Base-by-base conservation (phyloP, 768 basidiomycete species). In the Cystoderma amianthinum region DNA sequence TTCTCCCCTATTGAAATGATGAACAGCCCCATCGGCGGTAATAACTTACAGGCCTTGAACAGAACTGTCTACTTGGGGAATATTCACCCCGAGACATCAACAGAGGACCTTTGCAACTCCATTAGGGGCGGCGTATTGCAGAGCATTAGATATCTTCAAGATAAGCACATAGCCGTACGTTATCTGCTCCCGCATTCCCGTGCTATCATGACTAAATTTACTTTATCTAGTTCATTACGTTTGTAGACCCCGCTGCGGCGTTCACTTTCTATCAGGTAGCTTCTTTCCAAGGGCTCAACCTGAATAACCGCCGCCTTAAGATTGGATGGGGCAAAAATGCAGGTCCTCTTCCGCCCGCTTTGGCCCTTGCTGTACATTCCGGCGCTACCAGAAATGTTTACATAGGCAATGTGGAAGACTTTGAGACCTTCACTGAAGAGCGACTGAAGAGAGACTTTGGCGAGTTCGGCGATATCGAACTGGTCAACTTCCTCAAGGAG, bases 291-390 rank as follows among this genome's bases (percentile, higher is more conserved):
- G 93, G 94, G 4, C 69, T 99, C 42, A 90, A 85, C 17, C 70
- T 98, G 44, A 94, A 92, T 69, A 90, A 92, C 61, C 84, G 94
- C 32, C 81, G 93, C 19, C 76, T 98, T 47, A 98, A 97, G 71
- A 81, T 97, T 51, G 94, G 95, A 36, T 99, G 95, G 96, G 95
- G 95, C 44, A 98, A 95, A 75, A 88, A 88, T 55, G 83, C 90
- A 12, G 93, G 92, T 4, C 85, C 92, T 13, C 70, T 95, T 12
- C 76, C 83, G 13, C 85, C 93, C 12, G 76, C 82, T 2, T 72
- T 96, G 28, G 85, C 90, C 20, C 72, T 94, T 47, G 88, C 91
- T 0, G 88, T 99, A 2, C 89, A 94, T 58, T 76, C 82, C 0
- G 96, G 96, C 15, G 92, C 95, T 1, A 96, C 92, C 11, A 76